phyloP scores from a whole-genome alignment of 2,329 filamentous ascomycete genomes.

The Fusarium sp. region DNA sequence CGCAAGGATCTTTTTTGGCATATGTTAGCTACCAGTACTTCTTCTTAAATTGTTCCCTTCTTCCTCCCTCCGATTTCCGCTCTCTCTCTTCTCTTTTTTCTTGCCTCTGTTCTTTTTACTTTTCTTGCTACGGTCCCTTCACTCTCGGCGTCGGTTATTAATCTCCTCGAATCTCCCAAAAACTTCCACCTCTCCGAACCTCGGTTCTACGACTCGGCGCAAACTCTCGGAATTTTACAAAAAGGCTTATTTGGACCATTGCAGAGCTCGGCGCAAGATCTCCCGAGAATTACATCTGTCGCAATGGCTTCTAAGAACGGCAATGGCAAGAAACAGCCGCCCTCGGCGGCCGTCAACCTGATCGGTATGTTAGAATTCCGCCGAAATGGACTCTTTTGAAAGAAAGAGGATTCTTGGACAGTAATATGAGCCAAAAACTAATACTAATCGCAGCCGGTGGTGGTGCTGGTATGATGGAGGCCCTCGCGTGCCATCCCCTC shows the following conservation, averaged over 20 bases:
- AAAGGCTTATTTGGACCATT: not conserved
- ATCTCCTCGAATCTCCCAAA: conserved; percentile 27
- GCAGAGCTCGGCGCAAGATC: conserved; percentile 16
- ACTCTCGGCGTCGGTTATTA: conserved; percentile 1
- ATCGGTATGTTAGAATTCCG: conserved; percentile 74
- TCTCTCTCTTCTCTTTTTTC: conserved; percentile 17
- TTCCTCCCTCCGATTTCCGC: conserved; percentile 20
- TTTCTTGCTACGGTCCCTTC: conserved; percentile 2
- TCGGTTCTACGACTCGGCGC: conserved; percentile 41
- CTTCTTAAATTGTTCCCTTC: conserved; percentile 33
- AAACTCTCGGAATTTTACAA: conserved; percentile 12
- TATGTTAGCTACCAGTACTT: conserved; percentile 15
- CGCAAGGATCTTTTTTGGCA: conserved; percentile 26
- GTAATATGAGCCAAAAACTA: conserved; percentile 21
- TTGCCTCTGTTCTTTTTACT: not conserved
- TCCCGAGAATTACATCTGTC: conserved; percentile 15
- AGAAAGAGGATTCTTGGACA: too few species aligned
- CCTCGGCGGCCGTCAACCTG: conserved; percentile 90
- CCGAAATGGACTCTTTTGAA: not conserved
- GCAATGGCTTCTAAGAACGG: conserved; percentile 54
- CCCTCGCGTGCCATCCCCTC: conserved; percentile 93
- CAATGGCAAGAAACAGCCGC: conserved; percentile 76
- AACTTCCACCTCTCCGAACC: conserved; percentile 37
- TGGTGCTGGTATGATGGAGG: conserved; percentile 99
- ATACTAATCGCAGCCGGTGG: conserved; percentile 79